These are phyloP conservation scores for Diaporthe sp. DNA, from an alignment of 2,329 filamentous ascomycete species.

Conservation along the genomic window DNA sequence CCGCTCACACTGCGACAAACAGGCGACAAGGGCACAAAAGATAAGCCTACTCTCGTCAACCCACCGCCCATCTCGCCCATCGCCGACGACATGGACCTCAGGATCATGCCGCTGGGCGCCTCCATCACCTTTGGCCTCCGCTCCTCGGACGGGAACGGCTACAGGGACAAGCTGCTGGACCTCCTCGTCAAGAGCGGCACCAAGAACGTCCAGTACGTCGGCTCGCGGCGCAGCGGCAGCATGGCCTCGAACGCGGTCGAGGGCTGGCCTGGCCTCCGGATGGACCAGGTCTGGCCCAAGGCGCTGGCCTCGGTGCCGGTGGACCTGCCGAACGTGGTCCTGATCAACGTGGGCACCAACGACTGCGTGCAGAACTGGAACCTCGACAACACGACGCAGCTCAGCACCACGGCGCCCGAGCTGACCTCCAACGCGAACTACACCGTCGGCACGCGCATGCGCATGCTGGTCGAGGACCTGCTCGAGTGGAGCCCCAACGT, in stretches of 20 bases:
- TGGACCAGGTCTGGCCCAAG: constrained; percentile 51
- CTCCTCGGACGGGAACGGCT: constrained; percentile 52
- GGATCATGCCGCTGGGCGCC: constrained; percentile 56
- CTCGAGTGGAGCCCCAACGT: constrained; percentile 44
- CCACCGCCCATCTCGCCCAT: constrained; percentile 32
- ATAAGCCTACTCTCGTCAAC: background rate
- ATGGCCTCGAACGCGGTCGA: constrained; percentile 57
- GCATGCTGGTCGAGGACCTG: constrained; percentile 48
- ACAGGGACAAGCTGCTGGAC: constrained; percentile 47
- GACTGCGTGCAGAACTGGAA: constrained; percentile 50
- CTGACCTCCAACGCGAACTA: constrained; percentile 32
- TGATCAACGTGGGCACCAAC: constrained; percentile 57
- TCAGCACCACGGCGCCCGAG: background rate
- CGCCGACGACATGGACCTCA: constrained; percentile 44
- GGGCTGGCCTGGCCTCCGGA: constrained; percentile 54
- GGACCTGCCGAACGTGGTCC: constrained; percentile 51
- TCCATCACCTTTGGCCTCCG: constrained; percentile 52
- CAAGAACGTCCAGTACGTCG: constrained; percentile 51
- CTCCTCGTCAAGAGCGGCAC: constrained; percentile 47
- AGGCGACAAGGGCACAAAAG: background rate
- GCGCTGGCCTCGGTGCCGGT: constrained; percentile 45
- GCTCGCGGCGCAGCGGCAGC: constrained; percentile 48
- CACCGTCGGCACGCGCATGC: constrained; percentile 45
- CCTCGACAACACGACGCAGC: constrained; percentile 36
- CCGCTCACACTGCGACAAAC: constrained; percentile 11